Evolutionary conservation across 2,329 filamentous ascomycete species (phyloP), one percentile per base, ranked within the genome.

Genomic region (Fusarium sp.): DNA sequence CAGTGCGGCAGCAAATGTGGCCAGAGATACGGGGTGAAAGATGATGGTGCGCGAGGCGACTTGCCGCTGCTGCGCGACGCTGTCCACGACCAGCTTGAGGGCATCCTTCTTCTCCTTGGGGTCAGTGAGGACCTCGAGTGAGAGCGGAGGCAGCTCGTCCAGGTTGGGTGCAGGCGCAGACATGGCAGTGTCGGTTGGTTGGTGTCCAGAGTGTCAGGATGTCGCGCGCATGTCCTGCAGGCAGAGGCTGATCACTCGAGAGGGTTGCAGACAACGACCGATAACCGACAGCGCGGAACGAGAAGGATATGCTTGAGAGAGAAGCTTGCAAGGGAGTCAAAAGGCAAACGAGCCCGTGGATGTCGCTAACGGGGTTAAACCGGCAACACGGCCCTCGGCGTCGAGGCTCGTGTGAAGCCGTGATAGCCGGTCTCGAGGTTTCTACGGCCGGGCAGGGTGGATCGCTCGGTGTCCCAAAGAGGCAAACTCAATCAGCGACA

Each of bases 61-160:
- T 78, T 94, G 91, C 56, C 92, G 90, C 81, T 96, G 94, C 78
- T 97, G 92, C 28, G 93, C 92, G 60, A 97, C 89, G 70, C 91
- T 93, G 81, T 96, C 93, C 56, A 93, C 90, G 48, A 97, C 86
- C 16, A 97, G 86, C 66, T 88, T 88, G 58, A 97, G 84, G 12
- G 91, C 91, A 60, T 89, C 86, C 68, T 89, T 82, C 76, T 90
- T 89, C 75, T 94, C 91, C 46, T 82, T 77, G 48, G 88, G 81
- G 41, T 74, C 73, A 40, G 83, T 83, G 44, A 90, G 80, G 47
- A 86, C 76, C 67, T 87, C 86, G 54, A 92, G 89, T 39, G 86
- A 86, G 61, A 94, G 86, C 11, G 89, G 85, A 7, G 90, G 90
- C 40, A 90, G 82, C 68, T 86, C 66, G 34, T 65, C 57, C 7